Evolutionary conservation across 768 basidiomycete genomes (phyloP), one percentile per base, ranked within the genome.

Genomic region (Agaricus subrufescens): DNA sequence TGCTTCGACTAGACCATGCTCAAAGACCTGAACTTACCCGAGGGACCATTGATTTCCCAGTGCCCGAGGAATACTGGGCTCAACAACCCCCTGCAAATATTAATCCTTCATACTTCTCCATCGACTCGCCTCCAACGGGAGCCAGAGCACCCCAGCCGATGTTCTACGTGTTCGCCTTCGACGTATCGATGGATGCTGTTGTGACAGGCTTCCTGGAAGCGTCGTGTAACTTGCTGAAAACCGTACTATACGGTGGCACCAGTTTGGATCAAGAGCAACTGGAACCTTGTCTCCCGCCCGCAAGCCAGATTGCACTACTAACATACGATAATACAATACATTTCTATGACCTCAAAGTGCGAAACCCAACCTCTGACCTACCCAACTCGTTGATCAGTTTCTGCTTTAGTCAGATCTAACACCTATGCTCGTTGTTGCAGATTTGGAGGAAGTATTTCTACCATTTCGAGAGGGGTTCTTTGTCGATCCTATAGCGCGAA

Each of bases 41-140:
- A 67, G 97, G 97, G 2, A 98, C 94, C 0, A 80, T 97, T 49
- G 97, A 98, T 69, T 95, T 97, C 61, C 75, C 77, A 3, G 95
- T 95, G 9, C 79, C 87, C 0, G 74, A 85, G 59, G 83, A 86
- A 46, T 99, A 99, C 65, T 94, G 92, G 91, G 89, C 94, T 2
- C 75, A 80, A 37, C 80, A 86, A 46, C 85, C 89, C 11, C 75
- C 83, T 15, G 73, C 76, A 29, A 73, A 78, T 58, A 64, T 87
- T 51, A 68, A 73, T 8, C 73, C 79, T 25, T 75, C 85, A 1
- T 86, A 83, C 63, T 75, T 77, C 52, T 77, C 82, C 11, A 60
- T 76, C 2, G 75, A 80, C 25, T 78, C 84, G 2, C 75, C 73
- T 43, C 71, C 75, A 0, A 62, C 71, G 11, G 78, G 77, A 1